Evolutionary conservation across 257 asterid genomes (phyloP).

Genomic region (Haberlea rhodopensis): DNA sequence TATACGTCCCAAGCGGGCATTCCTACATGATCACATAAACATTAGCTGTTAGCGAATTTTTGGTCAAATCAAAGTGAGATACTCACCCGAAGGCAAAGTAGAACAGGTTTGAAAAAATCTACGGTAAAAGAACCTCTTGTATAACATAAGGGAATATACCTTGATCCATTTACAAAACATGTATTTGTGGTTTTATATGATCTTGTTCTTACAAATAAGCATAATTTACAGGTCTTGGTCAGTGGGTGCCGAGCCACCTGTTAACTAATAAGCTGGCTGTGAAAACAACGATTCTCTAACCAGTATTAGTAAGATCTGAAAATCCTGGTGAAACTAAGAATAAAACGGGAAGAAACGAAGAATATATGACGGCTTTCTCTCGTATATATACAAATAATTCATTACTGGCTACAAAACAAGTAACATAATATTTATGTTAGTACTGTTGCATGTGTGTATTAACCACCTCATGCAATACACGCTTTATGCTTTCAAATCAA

Average conservation of each 20-base stretch:
- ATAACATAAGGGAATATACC: not conserved
- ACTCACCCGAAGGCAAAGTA: not conserved
- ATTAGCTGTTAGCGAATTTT: constrained; percentile 23
- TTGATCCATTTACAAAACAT: not conserved
- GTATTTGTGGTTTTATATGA: not conserved
- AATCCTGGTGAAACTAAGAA: constrained; percentile 11
- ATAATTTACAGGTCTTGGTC: not conserved
- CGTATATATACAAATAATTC: no score
- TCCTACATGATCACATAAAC: constrained; percentile 48
- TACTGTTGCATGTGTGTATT: no score
- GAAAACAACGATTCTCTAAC: no score
- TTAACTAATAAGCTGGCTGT: not conserved
- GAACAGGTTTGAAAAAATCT: constrained; percentile 12
- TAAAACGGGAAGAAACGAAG: constrained; percentile 4
- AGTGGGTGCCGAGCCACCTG: not conserved
- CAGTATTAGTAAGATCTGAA: no score
- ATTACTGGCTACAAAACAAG: no score
- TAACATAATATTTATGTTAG: no score
- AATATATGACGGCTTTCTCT: no score
- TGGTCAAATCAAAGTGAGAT: constrained; percentile 13
- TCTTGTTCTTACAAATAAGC: not conserved
- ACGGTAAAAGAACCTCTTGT: constrained; percentile 5
- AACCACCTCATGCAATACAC: no score
- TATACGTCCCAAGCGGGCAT: constrained; percentile 86
- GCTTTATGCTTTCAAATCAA: no score